Evolutionary conservation across 129 eudicot genomes (phyloP), one percentile per base, ranked within the genome.

Genomic region (Centaurea solstitialis): DNA sequence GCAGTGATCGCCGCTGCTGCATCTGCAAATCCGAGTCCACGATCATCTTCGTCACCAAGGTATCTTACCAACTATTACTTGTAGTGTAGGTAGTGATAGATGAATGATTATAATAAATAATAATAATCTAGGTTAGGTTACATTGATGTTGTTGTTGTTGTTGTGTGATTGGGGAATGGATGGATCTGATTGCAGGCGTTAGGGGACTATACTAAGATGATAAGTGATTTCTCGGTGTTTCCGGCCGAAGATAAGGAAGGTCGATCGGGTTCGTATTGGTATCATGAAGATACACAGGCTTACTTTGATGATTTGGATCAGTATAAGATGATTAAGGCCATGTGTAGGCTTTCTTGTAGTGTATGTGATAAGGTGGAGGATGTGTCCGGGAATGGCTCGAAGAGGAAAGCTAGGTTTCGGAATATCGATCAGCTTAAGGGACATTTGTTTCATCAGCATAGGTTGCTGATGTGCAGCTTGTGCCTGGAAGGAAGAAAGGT

Each of bases 401-500:
- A 84, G 93, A 91, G 94, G 81, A 86, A 81, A 83, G 85, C 90
- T 64, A 91, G 83, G 87, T 92, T 92, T 72, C 83, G 94, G 86
- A 91, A 88, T 76, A 89, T 95, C 70, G 90, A 90, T 10, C 99
- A 92, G 91, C 92, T 95, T 5, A 95, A 88, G 87, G 94, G 99
- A 43, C 99, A 95, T 85, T 77, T 92, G 72, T 90, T 86, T 24
- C 97, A 95, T 86, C 90, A 88, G 72, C 99, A 95, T 83, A 88
- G 67, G 79, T 62, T 90, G 84, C 59, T 81, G 35, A 92, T 95
- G 98, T 95, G 99, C 85, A 91, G 93, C 85, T 89, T 95, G 91
- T 95, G 97, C 81, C 83, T 95, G 80, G 98, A 93, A 87, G 99
- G 99, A 76, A 92, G 98, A 39, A 95, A 95, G 98, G 99, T 95